These are phyloP conservation scores for Cystobasidium ongulense DNA, from an alignment of 768 basidiomycete species.

Conservation along the genomic window DNA sequence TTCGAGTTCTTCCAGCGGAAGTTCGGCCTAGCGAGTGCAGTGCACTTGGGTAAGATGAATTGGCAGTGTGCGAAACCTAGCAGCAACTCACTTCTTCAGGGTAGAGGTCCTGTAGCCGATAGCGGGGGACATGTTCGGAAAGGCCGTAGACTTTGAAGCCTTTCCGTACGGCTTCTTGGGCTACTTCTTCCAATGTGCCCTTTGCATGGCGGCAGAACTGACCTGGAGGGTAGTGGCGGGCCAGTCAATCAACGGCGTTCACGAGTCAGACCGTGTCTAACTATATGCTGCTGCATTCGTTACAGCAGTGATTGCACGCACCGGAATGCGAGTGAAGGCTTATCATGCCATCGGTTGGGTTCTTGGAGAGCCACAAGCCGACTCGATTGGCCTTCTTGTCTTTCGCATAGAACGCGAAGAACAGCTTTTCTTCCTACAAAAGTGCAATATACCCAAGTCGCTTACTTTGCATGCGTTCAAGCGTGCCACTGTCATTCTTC, in stretches of 20 bases:
- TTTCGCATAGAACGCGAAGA: background rate
- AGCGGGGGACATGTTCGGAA: conserved; percentile 88
- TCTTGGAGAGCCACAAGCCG: no score
- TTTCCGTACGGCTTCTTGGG: conserved; percentile 66
- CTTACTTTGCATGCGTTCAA: background rate
- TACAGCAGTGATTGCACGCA: no score
- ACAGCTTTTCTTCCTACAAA: background rate
- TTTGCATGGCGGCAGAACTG: conserved; percentile 86
- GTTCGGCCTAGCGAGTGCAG: conserved; percentile 50
- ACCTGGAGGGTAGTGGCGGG: conserved; percentile 52
- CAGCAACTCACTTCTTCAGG: conserved; percentile 74
- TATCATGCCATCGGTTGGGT: conserved; percentile 10
- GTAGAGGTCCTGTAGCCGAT: conserved; percentile 70
- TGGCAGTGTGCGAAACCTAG: background rate
- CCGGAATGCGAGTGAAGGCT: conserved; percentile 29
- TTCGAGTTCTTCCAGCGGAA: conserved; percentile 53
- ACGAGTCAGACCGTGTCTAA: background rate
- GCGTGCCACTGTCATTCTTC: background rate
- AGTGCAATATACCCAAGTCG: background rate
- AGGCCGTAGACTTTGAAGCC: conserved; percentile 76
- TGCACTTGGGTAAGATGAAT: background rate
- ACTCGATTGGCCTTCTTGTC: background rate
- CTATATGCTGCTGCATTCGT: no score
- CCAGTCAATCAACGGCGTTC: background rate
- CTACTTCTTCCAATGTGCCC: conserved; percentile 71